These are phyloP conservation scores for Radiomyces spectabilis DNA, from an alignment of 192 early-diverging fungal species.

Conservation along the genomic window DNA sequence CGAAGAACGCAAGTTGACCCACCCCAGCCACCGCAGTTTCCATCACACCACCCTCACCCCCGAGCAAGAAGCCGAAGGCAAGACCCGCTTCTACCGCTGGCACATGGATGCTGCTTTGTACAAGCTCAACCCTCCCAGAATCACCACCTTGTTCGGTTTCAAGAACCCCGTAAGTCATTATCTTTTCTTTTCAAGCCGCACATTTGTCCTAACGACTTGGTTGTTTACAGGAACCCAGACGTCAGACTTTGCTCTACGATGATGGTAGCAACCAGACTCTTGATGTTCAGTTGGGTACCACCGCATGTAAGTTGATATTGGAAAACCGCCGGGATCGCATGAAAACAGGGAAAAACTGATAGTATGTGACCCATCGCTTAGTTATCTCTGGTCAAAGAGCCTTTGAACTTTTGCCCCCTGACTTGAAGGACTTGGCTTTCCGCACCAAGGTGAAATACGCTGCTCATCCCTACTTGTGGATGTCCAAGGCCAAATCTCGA, in stretches of 20 bases:
- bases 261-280: conserved; percentile 12
- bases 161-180: conserved; percentile 21
- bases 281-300: conserved; percentile 31
- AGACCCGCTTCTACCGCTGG: conserved; percentile 30
- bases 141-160: conserved; percentile 23
- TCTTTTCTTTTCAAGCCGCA: background rate
- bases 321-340: too few relatives aligned
- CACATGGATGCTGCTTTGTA: conserved; percentile 32
- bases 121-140: conserved; percentile 21
- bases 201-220: background rate
- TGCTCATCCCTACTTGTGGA: conserved; percentile 29
- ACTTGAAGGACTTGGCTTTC: conserved; percentile 24
- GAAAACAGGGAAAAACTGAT: too few relatives aligned
- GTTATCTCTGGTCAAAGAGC: conserved; percentile 28
- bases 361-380: too few relatives aligned
- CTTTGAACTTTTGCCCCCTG: conserved; percentile 24
- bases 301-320: conserved; percentile 20
- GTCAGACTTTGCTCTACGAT: conserved; percentile 19
- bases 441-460: conserved; percentile 28
- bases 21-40: conserved; percentile 22
- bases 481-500: conserved; percentile 18
- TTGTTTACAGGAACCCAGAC: conserved; percentile 11
- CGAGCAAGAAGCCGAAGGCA: conserved; percentile 19
- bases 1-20: conserved; percentile 19
- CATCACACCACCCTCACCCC: conserved; percentile 18